Base-by-base conservation (phyloP, 2,329 filamentous ascomycete genomes). In the Xylaria sp. region DNA sequence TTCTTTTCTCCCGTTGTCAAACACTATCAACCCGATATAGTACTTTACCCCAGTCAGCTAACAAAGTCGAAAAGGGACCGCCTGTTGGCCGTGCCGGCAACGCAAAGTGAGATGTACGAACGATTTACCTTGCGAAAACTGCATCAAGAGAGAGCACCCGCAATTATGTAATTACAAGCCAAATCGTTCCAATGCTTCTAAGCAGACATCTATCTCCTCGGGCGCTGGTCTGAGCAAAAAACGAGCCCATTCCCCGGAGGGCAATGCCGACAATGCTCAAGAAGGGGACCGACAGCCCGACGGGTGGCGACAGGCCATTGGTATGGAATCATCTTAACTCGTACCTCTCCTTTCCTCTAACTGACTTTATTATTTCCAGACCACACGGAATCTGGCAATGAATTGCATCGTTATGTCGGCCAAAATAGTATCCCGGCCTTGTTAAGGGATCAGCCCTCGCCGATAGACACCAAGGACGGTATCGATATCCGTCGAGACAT, bases 41-140 rank as follows among this genome's bases (percentile, higher is more conserved):
- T 33, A 21, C 17, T 31, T 28, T 25, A 49, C n/a, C n/a, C 57
- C 45, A 52, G 51, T 60, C 66, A 58, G 67, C 69, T 61, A 61
- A 73, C 65, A 64, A 42, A 15, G 12, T 50, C n/a, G 55, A 31
- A 3, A 70, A 87, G 85, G 85, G 61, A 88, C 85, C 43, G 85
- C 85, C 4, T 89, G 87, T 70, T 89, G 87, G 86, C 87, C 87
- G 12, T 89, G 87, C 72, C 81, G 87, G 47, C 87, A 89, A 74
- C 82, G 87, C 67, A 89, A 89, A 76, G 87, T 89, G 42, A 89
- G 89, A 76, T 89, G 87, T 73, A 87, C 89, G 77, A 89, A 89
- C 74, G 86, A 88, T 73, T 83, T 87, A 71, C 87, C 87, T 0
- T 89, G 87, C 74, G 86, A 89, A 71, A 89, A 89, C 72, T 89